phyloP scores from a whole-genome alignment of 495 filamentous ascomycete species.

The Penicillium salamii region DNA sequence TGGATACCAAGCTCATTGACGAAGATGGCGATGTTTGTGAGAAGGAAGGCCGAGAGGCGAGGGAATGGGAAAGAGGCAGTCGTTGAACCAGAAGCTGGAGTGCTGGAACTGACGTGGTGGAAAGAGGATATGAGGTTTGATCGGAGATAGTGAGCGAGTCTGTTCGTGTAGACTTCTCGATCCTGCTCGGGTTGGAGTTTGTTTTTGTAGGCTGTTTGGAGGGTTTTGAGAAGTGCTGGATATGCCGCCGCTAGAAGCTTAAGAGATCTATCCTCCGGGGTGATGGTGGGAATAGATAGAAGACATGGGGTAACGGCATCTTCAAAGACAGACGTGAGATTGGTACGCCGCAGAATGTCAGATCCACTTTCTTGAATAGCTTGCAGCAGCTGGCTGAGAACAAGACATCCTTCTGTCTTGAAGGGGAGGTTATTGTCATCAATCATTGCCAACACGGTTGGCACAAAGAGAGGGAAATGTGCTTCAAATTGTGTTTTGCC shows the following conservation, averaged over 20 bases:
- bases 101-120: conserved; percentile 50
- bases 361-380: conserved; percentile 48
- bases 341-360: conserved; percentile 63
- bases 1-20: conserved; percentile 63
- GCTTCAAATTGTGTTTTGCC: conserved; percentile 35
- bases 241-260: conserved; percentile 64
- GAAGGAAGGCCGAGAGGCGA: conserved; percentile 50
- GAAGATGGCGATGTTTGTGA: conserved; percentile 52
- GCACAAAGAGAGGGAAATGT: conserved; percentile 80
- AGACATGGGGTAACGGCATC: conserved; percentile 73
- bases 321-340: conserved; percentile 75
- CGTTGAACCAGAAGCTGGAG: conserved; percentile 32
- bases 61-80: conserved; percentile 50
- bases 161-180: conserved; percentile 17
- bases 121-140: conserved; percentile 46
- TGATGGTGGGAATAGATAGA: conserved; percentile 72
- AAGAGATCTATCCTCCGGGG: conserved; percentile 69
- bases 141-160: conserved; percentile 32
- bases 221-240: conserved; percentile 59
- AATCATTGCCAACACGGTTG: conserved; percentile 73
- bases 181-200: conserved; percentile 10
- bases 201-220: conserved; percentile 37
- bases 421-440: conserved; percentile 61
- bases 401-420: conserved; percentile 58
- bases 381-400: conserved; percentile 60